These are phyloP conservation scores for Kwoniella newhampshirensis DNA, from an alignment of 768 basidiomycete species.

Conservation along the genomic window DNA sequence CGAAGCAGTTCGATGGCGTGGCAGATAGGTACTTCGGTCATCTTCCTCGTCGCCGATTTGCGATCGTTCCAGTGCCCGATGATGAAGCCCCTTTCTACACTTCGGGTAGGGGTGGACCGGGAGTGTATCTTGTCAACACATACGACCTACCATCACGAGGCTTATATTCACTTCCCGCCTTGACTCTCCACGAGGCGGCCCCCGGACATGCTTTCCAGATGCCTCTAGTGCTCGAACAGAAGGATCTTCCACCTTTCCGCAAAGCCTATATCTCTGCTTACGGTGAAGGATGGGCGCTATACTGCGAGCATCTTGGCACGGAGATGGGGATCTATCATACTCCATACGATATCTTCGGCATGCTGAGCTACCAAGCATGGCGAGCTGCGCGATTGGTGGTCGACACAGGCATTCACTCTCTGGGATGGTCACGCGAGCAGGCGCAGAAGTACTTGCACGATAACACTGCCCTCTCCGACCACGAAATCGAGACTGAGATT, in stretches of 20 bases:
- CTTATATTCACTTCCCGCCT: slow-evolving; percentile 16
- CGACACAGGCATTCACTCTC: slow-evolving; percentile 12
- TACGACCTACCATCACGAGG: slow-evolving; percentile 18
- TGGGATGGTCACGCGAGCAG: slow-evolving; percentile 13
- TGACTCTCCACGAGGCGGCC: slow-evolving; percentile 20
- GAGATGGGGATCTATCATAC: slow-evolving; percentile 20
- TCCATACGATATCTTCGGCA: slow-evolving; percentile 14
- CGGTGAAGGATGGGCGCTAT: slow-evolving; percentile 17
- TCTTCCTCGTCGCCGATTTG: slow-evolving; percentile 17
- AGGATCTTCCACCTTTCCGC: slow-evolving; percentile 9
- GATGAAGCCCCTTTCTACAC: slow-evolving; percentile 20
- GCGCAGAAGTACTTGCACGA: slow-evolving; percentile 11
- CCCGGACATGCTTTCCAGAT: slow-evolving; percentile 19
- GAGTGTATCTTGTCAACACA: slow-evolving; percentile 24
- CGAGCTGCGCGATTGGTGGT: slow-evolving; percentile 18
- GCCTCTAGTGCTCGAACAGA: slow-evolving; percentile 8
- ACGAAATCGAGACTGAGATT: slow-evolving; percentile 17
- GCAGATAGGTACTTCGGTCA: slow-evolving; percentile 19
- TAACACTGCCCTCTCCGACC: slow-evolving; percentile 13
- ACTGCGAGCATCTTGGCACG: slow-evolving; percentile 16
- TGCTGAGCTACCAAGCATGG: slow-evolving; percentile 22
- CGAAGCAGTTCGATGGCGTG: slow-evolving; percentile 22
- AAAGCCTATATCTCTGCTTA: slow-evolving; percentile 16
- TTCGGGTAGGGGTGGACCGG: slow-evolving; percentile 20
- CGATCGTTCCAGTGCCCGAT: slow-evolving; percentile 16